Evolutionary conservation across 306 rosid species (phyloP), one percentile per base, ranked within the genome.

Genomic region (Fragaria iinumae): DNA sequence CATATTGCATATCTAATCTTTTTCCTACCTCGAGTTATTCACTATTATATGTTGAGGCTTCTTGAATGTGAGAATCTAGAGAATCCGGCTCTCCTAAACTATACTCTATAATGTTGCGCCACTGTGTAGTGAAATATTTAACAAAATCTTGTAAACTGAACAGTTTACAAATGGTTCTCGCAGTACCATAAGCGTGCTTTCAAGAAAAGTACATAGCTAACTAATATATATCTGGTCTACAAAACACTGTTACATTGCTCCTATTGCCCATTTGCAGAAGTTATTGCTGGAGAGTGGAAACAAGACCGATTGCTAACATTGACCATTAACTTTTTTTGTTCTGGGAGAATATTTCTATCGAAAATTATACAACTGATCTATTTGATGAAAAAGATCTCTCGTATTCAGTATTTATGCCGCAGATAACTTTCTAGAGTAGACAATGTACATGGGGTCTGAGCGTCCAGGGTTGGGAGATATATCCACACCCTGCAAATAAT

Each of bases 381-480:
- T 60, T 45, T 5, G 67, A 79, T 38, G 59, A 14, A 34, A 67
- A 10, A 50, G 3, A 55, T 52, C 39, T 23, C 43, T 73, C 23
- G 1, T 43, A 17, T 73, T 12, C 0, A 4, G 21, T 41, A 57
- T n/a, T 64, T 6, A 73, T 21, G 83, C 84, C 0, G 86, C 52
- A 27, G 87, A 29, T 50, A 88, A 80, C 77, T 89, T 90, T 76
- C 81, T 84, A 6, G 90, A 90, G 86, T 85, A 88, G 29, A 90
- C 91, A 13, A 87, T 45, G 75, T 88, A 92, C 90, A 92, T 85
- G 8, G 97, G 96, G 83, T 92, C 93, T 12, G 91, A 90, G 53
- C 93, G 88, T 80, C 96, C 96, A 25, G 96, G 96, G 79, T 87
- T 90, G 5, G 96, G 96, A 77, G 93, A 89, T 68, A 92, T 90